A percentile compares a stretch with the other conserved stretches of the same genome.
phyloP scores from a whole-genome alignment of 2,329 filamentous ascomycete species.

The Ascochyta rabiei region DNA sequence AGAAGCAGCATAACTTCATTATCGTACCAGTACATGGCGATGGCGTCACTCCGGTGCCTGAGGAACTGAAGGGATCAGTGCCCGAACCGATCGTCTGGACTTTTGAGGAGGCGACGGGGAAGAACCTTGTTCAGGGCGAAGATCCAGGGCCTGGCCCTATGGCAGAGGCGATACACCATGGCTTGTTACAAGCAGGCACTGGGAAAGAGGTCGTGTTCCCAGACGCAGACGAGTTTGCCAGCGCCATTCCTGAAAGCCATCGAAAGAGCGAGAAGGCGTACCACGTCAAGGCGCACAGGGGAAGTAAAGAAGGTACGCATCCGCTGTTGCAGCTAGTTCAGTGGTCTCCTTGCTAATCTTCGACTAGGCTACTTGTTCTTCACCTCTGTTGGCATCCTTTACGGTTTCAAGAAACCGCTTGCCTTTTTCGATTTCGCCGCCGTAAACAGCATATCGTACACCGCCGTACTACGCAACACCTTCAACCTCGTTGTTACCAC shows the following conservation, averaged over 20 bases:
- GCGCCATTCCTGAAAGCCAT: slow-evolving; percentile 64
- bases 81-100: slow-evolving; percentile 67
- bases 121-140: slow-evolving; percentile 51
- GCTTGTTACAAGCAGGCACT: slow-evolving; percentile 50
- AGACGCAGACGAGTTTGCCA: slow-evolving; percentile 63
- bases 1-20: slow-evolving; percentile 68
- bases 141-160: slow-evolving; percentile 52
- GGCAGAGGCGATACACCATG: slow-evolving; percentile 52
- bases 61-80: slow-evolving; percentile 45
- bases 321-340: not conserved
- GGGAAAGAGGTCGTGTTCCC: slow-evolving; percentile 60
- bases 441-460: slow-evolving; percentile 67
- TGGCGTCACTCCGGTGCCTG: slow-evolving; percentile 54
- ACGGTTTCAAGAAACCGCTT: slow-evolving; percentile 70
- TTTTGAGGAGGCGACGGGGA: slow-evolving; percentile 59
- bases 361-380: slow-evolving; percentile 67
- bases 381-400: slow-evolving; percentile 65
- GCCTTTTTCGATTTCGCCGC: slow-evolving; percentile 66
- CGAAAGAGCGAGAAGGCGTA: slow-evolving; percentile 68
- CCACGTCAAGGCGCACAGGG: slow-evolving; percentile 67
- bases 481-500: slow-evolving; percentile 68
- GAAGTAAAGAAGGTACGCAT: slow-evolving; percentile 66
- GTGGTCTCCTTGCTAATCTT: slow-evolving; percentile 20
- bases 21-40: slow-evolving; percentile 61
- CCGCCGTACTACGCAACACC: slow-evolving; percentile 67